These are phyloP conservation scores for Macrophomina phaseolina DNA, from an alignment of 2,329 filamentous ascomycete species.

Conservation along the genomic window DNA sequence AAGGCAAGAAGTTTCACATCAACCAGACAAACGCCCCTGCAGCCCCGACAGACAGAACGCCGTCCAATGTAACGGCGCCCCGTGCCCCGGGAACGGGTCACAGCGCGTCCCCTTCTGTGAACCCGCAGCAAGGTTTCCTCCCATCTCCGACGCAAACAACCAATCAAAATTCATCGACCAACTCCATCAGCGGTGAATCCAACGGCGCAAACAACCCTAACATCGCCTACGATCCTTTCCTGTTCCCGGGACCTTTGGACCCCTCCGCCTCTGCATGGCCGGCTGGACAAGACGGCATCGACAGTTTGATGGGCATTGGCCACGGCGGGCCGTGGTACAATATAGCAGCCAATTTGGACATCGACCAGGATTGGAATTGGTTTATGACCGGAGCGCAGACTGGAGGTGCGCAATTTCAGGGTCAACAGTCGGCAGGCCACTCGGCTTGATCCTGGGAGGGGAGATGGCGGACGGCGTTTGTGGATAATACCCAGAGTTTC, in stretches of 20 bases:
- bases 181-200: constrained; percentile 8
- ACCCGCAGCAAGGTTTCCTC: constrained; percentile 26
- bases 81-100: constrained; percentile 18
- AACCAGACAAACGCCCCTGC: neutral
- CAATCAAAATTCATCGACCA: constrained; percentile 6
- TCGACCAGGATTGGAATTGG: constrained; percentile 48
- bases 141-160: constrained; percentile 1
- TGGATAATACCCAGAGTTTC: constrained; percentile 1
- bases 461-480: neutral
- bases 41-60: neutral
- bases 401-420: neutral
- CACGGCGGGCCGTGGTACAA: constrained; percentile 43
- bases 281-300: constrained; percentile 21
- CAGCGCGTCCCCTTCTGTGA: constrained; percentile 31
- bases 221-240: constrained; percentile 22
- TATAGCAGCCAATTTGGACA: constrained; percentile 41
- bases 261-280: neutral
- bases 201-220: constrained; percentile 8
- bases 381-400: constrained; percentile 41
- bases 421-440: neutral
- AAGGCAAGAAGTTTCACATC: constrained; percentile 34
- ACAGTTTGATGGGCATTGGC: constrained; percentile 36
- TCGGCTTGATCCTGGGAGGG: neutral
- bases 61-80: neutral
- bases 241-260: constrained; percentile 6